Evolutionary conservation across 495 filamentous ascomycete species (phyloP).

Genomic region (Penicillium pancosmium): DNA sequence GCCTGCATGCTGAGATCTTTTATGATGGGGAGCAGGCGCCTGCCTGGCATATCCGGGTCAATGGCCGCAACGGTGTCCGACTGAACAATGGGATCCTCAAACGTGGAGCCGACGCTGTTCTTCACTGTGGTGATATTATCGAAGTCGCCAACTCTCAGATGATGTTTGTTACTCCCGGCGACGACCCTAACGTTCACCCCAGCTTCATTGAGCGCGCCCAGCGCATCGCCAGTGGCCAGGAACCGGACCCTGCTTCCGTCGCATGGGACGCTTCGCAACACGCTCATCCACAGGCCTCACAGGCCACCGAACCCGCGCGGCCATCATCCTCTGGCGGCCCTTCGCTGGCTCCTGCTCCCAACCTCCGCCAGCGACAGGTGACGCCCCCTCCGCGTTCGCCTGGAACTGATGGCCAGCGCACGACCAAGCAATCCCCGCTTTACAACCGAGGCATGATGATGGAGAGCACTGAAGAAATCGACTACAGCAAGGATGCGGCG

Average conservation of each 20-base stretch:
- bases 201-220: constrained; percentile 54
- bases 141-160: constrained; percentile 92
- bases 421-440: constrained; percentile 59
- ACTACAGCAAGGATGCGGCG: constrained; percentile 79
- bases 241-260: constrained; percentile 31
- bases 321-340: constrained; percentile 47
- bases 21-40: constrained; percentile 66
- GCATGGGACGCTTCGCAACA: constrained; percentile 45
- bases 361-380: constrained; percentile 67
- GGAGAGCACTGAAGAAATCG: constrained; percentile 76
- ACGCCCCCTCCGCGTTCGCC: constrained; percentile 63
- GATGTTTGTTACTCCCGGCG: constrained; percentile 90
- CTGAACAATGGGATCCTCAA: constrained; percentile 72
- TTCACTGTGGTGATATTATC: constrained; percentile 84
- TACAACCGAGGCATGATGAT: constrained; percentile 72
- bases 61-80: constrained; percentile 87
- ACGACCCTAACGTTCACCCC: constrained; percentile 60
- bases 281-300: constrained; percentile 39
- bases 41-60: constrained; percentile 80
- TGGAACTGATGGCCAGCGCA: constrained; percentile 45
- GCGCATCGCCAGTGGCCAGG: constrained; percentile 49
- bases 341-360: constrained; percentile 68
- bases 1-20: constrained; percentile 82
- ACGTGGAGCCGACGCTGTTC: constrained; percentile 60
- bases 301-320: constrained; percentile 29